Conservation (phyloP, 305 asterid species). For the Rubia tinctorum region DNA sequence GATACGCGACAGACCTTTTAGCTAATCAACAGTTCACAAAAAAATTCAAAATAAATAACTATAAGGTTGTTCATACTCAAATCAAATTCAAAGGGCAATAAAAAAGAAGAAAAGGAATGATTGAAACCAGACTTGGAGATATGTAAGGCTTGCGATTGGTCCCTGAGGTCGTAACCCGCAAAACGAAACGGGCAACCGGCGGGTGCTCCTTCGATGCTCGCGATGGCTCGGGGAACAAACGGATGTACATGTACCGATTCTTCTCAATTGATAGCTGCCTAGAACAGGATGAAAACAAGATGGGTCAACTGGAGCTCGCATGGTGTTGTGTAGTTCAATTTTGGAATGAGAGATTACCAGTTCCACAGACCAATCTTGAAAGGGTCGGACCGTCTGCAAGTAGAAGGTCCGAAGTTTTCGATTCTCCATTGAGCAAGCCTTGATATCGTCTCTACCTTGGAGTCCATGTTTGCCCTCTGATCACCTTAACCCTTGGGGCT, state of each 20-base stretch:
- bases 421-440: constrained; percentile 97
- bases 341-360: constrained; percentile 43
- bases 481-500: not conserved
- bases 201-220: constrained; percentile 76
- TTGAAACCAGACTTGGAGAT: constrained; percentile 59
- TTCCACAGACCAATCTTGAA: constrained; percentile 93
- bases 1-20: too few relatives aligned
- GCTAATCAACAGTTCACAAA: too few relatives aligned
- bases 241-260: constrained; percentile 68
- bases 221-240: constrained; percentile 83
- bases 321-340: not conserved
- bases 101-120: not conserved
- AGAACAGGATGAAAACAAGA: not conserved
- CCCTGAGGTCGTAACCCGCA: constrained; percentile 58
- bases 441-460: constrained; percentile 83
- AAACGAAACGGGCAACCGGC: constrained; percentile 66
- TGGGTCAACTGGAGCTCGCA: not conserved
- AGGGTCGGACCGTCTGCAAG: constrained; percentile 86
- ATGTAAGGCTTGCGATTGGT: constrained; percentile 59
- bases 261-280: constrained; percentile 88
- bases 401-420: constrained; percentile 67
- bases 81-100: not conserved
- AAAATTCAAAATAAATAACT: too few relatives aligned
- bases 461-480: constrained; percentile 27
- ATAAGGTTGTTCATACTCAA: not conserved